Evolutionary conservation across 345 rosid species (phyloP), one percentile per base, ranked within the genome.

Genomic region (Carallia pectinifolia): DNA sequence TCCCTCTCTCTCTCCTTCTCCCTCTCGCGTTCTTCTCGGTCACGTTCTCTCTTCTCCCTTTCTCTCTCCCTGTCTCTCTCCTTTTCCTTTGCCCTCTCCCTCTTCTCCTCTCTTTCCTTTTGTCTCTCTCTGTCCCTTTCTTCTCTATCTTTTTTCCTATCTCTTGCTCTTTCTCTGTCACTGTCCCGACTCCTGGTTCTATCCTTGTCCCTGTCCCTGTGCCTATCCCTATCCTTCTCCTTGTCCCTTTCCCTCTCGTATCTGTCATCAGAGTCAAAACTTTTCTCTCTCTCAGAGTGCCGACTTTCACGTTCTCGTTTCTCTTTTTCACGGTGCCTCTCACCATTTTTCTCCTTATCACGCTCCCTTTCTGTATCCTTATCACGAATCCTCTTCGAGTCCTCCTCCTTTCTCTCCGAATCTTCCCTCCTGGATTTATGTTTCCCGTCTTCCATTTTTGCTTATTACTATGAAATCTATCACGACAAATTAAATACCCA

Each of bases 361-460:
- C 78, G 75, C 66, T 84, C 91, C 70, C 74, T 78, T 58, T 84
- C 85, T 54, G 77, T 74, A 66, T 79, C 87, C 19, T 80, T 79
- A 59, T 81, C 84, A 31, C 85, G 85, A 62, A 68, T 87, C 75
- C 80, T 81, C 76, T 87, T 89, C 17, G 80, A 80, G 76, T 82
- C 94, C 23, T 67, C 83, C 18, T 78, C 81, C 77, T 74, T 76
- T 68, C 53, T 66, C 54, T 77, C 80, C 0, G 71, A 68, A 58
- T 83, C 83, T n/a, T 77, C 84, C 77, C 80, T 85, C 77, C 83
- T 64, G 40, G 83, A 81, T 71, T 73, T 85, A 71, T 39, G 80
- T 55, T 85, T 85, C 29, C 29, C 74, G 10, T 83, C 85, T 38
- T 77, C 86, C 89, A 85, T 83, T 17, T 12, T 29, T 61, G 13